These are phyloP conservation scores for Yamadazyma phyllophila DNA, from an alignment of 805 yeast species.

Conservation along the genomic window DNA sequence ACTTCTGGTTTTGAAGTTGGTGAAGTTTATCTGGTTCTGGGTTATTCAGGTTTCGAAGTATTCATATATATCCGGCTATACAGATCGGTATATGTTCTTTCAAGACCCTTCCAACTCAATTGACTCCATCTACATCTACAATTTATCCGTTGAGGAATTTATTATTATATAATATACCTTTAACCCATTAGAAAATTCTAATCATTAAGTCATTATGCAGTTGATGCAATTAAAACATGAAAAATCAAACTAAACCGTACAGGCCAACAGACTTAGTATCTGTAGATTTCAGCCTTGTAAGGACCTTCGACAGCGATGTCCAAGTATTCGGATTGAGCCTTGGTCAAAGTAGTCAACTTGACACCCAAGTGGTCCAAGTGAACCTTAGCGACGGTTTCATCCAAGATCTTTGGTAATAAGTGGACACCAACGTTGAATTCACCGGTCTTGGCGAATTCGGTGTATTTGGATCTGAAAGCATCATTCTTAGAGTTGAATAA, in stretches of 20 bases:
- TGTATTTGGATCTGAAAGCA: slow-evolving; percentile 73
- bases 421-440: slow-evolving; percentile 91
- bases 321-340: slow-evolving; percentile 89
- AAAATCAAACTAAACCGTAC: slow-evolving; percentile 17
- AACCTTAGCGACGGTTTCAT: slow-evolving; percentile 96
- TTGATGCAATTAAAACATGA: slow-evolving; percentile 39
- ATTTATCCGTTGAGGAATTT: slow-evolving; percentile 18
- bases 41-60: no score
- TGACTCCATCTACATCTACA: neutral
- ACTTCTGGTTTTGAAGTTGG: no score
- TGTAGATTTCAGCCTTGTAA: slow-evolving; percentile 96
- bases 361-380: slow-evolving; percentile 95
- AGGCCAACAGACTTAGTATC: slow-evolving; percentile 58
- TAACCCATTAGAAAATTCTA: slow-evolving; percentile 8
- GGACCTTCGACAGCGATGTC: slow-evolving; percentile 93
- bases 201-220: slow-evolving; percentile 41
- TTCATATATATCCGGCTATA: no score
- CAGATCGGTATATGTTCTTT: no score
- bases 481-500: slow-evolving; percentile 84
- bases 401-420: slow-evolving; percentile 95
- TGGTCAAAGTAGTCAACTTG: slow-evolving; percentile 70
- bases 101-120: no score
- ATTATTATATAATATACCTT: slow-evolving; percentile 12
- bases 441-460: slow-evolving; percentile 91
- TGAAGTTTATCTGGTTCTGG: neutral